Conservation (phyloP, 1,284 basidiomycete genomes). For the Mycena sp. region DNA sequence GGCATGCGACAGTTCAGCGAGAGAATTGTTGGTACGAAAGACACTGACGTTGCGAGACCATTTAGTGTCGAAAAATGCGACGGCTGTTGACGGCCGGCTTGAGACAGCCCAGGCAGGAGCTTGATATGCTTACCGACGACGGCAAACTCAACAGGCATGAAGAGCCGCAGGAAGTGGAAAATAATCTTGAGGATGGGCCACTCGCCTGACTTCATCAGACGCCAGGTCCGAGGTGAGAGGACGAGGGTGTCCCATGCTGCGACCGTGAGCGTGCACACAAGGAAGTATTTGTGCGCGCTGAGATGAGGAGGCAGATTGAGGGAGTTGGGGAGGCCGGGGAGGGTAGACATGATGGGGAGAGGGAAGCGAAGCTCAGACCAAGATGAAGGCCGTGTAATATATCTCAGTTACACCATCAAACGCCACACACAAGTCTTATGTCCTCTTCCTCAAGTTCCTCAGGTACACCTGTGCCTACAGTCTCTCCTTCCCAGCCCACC, state of each 20-base stretch:
- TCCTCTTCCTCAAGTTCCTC: conserved; percentile 1
- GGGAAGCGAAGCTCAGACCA: not conserved
- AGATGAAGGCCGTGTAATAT: not conserved
- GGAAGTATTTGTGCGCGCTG: conserved; percentile 85
- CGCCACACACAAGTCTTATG: not conserved
- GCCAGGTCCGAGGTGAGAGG: conserved; percentile 78
- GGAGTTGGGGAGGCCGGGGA: conserved; percentile 22
- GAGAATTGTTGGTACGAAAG: conserved; percentile 1
- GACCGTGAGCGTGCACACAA: conserved; percentile 85
- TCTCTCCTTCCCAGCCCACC: not conserved
- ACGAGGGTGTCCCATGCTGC: conserved; percentile 89
- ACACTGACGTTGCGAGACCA: conserved; percentile 61
- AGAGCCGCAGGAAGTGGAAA: conserved; percentile 75
- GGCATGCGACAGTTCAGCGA: conserved; percentile 16
- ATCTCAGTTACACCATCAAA: not conserved
- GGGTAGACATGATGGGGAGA: not conserved
- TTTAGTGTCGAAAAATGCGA: conserved; percentile 83
- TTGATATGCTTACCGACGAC: conserved; percentile 65
- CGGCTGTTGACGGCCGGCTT: conserved; percentile 54
- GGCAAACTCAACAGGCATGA: conserved; percentile 81
- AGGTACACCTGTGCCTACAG: not conserved
- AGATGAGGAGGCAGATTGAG: conserved; percentile 63
- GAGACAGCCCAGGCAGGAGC: not conserved
- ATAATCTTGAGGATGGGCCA: conserved; percentile 82
- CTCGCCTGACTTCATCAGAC: conserved; percentile 68